Conservation (phyloP, 768 basidiomycete species). For the Leucosporidium yakuticum region DNA sequence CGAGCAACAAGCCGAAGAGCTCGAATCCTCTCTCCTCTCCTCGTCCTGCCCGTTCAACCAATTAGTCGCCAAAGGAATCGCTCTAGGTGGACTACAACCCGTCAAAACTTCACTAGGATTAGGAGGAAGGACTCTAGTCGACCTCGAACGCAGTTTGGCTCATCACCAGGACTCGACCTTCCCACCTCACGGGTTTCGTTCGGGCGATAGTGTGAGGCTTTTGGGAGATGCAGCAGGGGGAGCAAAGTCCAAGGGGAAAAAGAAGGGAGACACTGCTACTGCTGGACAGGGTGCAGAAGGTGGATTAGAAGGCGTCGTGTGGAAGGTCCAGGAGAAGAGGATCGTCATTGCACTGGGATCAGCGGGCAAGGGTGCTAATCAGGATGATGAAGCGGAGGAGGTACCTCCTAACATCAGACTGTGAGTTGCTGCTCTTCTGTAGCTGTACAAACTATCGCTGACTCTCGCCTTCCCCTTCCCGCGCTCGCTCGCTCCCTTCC, state of each 20-base stretch:
- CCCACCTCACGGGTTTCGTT: constrained; percentile 80
- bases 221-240: background rate
- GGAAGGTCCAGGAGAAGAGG: constrained; percentile 66
- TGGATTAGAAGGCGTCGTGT: constrained; percentile 17
- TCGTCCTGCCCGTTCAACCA: constrained; percentile 76
- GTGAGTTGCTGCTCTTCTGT: background rate
- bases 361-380: constrained; percentile 42
- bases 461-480: background rate
- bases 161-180: constrained; percentile 66
- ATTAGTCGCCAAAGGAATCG: constrained; percentile 78
- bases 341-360: constrained; percentile 79
- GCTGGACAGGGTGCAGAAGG: background rate
- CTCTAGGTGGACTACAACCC: constrained; percentile 66
- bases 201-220: constrained; percentile 64
- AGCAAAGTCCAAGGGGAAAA: background rate
- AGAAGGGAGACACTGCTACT: background rate
- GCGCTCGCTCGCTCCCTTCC: constrained; percentile 3
- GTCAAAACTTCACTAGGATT: constrained; percentile 71
- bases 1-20: constrained; percentile 80
- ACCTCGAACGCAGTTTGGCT: constrained; percentile 74
- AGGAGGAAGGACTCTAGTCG: constrained; percentile 84
- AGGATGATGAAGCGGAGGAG: background rate
- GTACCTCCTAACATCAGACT: background rate
- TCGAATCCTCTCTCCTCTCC: constrained; percentile 67
- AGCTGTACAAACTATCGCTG: background rate